phyloP scores from a whole-genome alignment of 495 filamentous ascomycete genomes.

The Penicillium canescens region DNA sequence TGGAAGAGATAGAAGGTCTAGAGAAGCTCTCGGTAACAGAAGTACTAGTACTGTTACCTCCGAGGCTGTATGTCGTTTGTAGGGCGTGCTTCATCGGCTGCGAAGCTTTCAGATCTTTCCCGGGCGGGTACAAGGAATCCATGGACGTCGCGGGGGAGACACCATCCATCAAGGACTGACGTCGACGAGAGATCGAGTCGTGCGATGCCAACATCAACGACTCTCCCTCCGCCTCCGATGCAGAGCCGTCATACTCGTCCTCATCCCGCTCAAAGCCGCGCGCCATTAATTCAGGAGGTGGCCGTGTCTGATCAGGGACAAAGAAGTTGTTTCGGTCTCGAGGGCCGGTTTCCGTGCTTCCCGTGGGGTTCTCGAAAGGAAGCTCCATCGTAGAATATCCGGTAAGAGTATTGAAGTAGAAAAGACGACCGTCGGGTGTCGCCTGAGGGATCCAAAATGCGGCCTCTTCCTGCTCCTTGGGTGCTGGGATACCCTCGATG shows the following conservation, averaged over 20 bases:
- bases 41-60: slow-evolving; percentile 31
- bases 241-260: slow-evolving; percentile 80
- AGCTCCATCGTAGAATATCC: slow-evolving; percentile 91
- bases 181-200: slow-evolving; percentile 56
- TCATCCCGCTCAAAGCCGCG: slow-evolving; percentile 80
- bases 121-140: slow-evolving; percentile 71
- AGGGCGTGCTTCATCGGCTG: slow-evolving; percentile 17
- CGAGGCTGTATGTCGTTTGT: slow-evolving; percentile 26
- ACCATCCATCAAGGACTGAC: slow-evolving; percentile 69
- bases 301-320: slow-evolving; percentile 85
- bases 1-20: slow-evolving; percentile 55
- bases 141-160: slow-evolving; percentile 89
- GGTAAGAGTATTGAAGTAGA: slow-evolving; percentile 97
- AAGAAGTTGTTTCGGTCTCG: slow-evolving; percentile 83
- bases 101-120: slow-evolving; percentile 23
- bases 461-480: slow-evolving; percentile 77
- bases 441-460: slow-evolving; percentile 99
- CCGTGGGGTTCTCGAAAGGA: slow-evolving; percentile 85
- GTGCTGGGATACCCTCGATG: slow-evolving; percentile 62
- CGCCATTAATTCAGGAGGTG: slow-evolving; percentile 90
- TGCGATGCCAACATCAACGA: slow-evolving; percentile 62
- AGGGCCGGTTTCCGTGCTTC: slow-evolving; percentile 78
- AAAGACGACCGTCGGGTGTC: slow-evolving; percentile 89
- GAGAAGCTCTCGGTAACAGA: slow-evolving; percentile 38
- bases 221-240: slow-evolving; percentile 80